Conservation (phyloP, 2,329 filamentous ascomycete species). For the Colletotrichum incanum region DNA sequence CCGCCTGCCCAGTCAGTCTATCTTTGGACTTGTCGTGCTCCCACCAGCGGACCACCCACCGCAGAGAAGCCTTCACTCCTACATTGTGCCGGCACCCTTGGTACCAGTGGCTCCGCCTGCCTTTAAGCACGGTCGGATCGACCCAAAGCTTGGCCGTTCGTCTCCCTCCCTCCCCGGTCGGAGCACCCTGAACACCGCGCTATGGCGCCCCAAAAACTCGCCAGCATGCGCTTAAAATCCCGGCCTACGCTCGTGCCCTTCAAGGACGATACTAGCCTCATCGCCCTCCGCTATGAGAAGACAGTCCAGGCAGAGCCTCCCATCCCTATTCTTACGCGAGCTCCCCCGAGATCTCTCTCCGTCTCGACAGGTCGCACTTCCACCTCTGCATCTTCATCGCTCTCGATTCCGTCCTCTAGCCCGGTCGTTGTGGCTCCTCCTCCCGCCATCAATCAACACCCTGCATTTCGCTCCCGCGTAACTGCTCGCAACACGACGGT, state of each 20-base stretch:
- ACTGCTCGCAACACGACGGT: constrained; percentile 46
- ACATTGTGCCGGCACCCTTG: constrained; percentile 2
- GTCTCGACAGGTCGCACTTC: constrained; percentile 40
- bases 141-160: constrained; percentile 10
- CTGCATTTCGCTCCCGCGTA: constrained; percentile 61
- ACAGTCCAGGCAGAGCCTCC: constrained; percentile 71
- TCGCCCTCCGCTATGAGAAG: constrained; percentile 74
- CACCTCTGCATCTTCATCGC: constrained; percentile 30
- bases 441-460: constrained; percentile 65
- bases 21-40: constrained; percentile 22
- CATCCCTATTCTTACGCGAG: constrained; percentile 66
- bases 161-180: constrained; percentile 13
- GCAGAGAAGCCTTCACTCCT: constrained; percentile 18
- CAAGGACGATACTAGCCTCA: constrained; percentile 65
- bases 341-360: constrained; percentile 51
- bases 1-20: constrained; percentile 17
- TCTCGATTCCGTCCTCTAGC: constrained; percentile 40
- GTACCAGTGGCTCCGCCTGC: constrained; percentile 15
- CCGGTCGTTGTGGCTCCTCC: constrained; percentile 55
- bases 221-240: constrained; percentile 61
- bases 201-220: constrained; percentile 59
- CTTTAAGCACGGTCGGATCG: constrained; percentile 34
- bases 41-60: constrained; percentile 16
- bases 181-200: constrained; percentile 28
- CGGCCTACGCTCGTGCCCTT: constrained; percentile 57